These are phyloP conservation scores for Paecilomyces formosus DNA, from an alignment of 2,329 filamentous ascomycete species.

Conservation along the genomic window DNA sequence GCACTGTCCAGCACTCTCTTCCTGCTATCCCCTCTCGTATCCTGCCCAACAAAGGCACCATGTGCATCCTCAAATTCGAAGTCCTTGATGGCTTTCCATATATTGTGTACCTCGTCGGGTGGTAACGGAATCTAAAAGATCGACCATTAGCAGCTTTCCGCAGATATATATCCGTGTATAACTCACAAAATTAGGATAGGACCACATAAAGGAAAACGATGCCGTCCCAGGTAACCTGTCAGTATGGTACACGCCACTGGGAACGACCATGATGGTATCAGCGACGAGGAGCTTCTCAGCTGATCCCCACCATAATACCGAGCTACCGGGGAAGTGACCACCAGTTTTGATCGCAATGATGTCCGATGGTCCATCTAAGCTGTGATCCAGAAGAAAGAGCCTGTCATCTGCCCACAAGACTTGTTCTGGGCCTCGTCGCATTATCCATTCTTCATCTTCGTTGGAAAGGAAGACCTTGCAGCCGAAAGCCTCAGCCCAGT, in stretches of 20 bases:
- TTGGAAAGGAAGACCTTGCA: constrained; percentile 63
- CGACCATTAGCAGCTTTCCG: not conserved
- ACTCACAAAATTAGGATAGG: constrained; percentile 54
- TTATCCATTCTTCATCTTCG: constrained; percentile 62
- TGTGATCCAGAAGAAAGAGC: constrained; percentile 26
- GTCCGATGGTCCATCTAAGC: constrained; percentile 25
- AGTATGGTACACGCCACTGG: constrained; percentile 29
- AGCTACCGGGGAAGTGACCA: constrained; percentile 71
- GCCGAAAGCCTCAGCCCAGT: constrained; percentile 62
- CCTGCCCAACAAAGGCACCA: constrained; percentile 58
- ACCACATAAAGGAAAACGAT: constrained; percentile 67
- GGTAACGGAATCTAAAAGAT: constrained; percentile 56
- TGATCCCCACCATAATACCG: constrained; percentile 56
- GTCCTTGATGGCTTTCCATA: constrained; percentile 60
- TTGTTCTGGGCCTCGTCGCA: constrained; percentile 27
- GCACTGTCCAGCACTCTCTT: constrained; percentile 64
- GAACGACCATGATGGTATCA: constrained; percentile 68
- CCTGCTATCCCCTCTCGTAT: constrained; percentile 56
- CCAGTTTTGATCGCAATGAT: constrained; percentile 62
- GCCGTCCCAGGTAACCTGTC: constrained; percentile 37
- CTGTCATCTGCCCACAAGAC: constrained; percentile 25
- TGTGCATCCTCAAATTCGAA: constrained; percentile 60
- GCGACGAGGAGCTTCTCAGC: constrained; percentile 63
- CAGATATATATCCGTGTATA: constrained; percentile 4
- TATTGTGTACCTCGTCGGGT: constrained; percentile 54